phyloP scores from a whole-genome alignment of 352 stramenopile genomes.

The Phytophthora pisi region DNA sequence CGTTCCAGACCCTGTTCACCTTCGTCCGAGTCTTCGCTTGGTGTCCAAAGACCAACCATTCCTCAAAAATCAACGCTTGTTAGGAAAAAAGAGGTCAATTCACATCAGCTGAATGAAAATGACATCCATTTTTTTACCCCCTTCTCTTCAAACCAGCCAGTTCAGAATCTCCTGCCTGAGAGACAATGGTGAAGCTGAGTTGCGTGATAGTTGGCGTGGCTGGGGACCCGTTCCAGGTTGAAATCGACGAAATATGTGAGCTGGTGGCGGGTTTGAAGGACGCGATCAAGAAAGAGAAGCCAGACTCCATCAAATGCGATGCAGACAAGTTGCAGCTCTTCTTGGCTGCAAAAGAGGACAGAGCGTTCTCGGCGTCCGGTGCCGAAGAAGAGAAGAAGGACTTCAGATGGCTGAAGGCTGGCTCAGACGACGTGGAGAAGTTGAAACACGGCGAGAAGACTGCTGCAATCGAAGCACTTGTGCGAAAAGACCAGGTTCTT shows the following conservation, averaged over 20 bases:
- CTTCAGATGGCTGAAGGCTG: background rate
- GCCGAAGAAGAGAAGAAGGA: background rate
- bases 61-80: constrained; percentile 48
- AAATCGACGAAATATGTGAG: too few species aligned
- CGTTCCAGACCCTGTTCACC: constrained; percentile 40
- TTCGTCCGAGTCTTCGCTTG: constrained; percentile 63
- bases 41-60: constrained; percentile 66
- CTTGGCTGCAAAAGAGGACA: background rate
- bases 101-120: too few species aligned
- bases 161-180: too few species aligned
- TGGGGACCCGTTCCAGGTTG: too few species aligned
- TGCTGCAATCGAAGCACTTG: background rate
- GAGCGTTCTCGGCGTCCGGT: too few species aligned
- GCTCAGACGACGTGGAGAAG: background rate
- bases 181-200: too few species aligned
- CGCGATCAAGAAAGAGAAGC: background rate
- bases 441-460: background rate
- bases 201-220: too few species aligned
- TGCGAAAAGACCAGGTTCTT: background rate
- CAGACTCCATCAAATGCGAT: background rate
- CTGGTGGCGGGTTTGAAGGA: background rate
- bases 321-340: constrained; percentile 4
- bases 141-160: too few species aligned
- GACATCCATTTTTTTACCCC: too few species aligned
- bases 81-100: background rate